Evolutionary conservation across 192 early-diverging fungal genomes (phyloP), one percentile per base, ranked within the genome.

Genomic region (Podila minutissima): DNA sequence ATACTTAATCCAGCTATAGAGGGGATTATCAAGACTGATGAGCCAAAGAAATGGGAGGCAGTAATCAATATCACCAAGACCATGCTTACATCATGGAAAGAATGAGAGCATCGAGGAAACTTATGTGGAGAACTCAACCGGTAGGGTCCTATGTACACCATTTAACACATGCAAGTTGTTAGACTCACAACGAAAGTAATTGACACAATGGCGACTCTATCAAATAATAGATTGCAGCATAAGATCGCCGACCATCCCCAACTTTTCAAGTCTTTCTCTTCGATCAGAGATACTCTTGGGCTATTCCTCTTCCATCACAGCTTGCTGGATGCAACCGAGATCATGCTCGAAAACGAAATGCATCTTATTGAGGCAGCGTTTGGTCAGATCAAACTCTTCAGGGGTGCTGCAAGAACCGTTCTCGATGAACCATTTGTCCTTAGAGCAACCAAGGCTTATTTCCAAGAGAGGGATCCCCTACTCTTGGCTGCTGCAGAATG

Each of bases 11-110:
- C 4, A 32, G 31, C 31, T 32, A 48, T 69, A 26, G 66, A 67
- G 20, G 66, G 66, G 3, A 67, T 67, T 58, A 35, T 67, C 15
- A 57, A 38, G 53, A 67, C 51, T 12, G 66, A 31, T 0, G 29
- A 58, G 11, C 31, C 4, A 32, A 32, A 32, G 31, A 32, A 32
- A 32, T 32, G 31, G 31, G 35, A 41, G 37, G 59, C 12, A 46
- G 41, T 13, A n/a, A 59, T 68, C 37, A 24, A 59, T 5, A 33
- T 29, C 57, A 59, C 57, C 10, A 33, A 68, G 55, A 41, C 22
- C 66, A 68, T 68, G 55, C 13, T 59, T 11, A 60, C 20, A 59
- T 58, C 66, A 5, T 59, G 57, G 66, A 68, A 68, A 32, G 66
- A 68, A 13, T 32, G n/a, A n/a, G 66, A 68, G 37, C 57, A 24